A percentile compares a stretch with the other conserved stretches of the same genome.
Evolutionary conservation across 2,329 filamentous ascomycete species (phyloP).

Genomic region (Aspergillus sp.): DNA sequence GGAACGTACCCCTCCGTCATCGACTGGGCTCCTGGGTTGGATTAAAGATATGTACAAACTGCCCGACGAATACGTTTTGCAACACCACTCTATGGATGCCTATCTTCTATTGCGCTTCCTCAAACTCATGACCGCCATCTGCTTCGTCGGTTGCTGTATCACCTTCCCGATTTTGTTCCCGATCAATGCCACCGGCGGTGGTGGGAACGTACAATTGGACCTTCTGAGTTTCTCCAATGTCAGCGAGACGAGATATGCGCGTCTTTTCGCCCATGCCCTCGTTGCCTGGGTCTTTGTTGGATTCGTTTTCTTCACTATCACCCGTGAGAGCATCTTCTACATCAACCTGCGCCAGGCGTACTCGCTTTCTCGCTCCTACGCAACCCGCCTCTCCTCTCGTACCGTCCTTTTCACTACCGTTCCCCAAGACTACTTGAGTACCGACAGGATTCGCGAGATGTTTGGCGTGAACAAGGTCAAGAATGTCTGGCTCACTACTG

Average conservation of each 20-base stretch:
- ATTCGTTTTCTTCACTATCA: slow-evolving; percentile 85
- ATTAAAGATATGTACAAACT: slow-evolving; percentile 64
- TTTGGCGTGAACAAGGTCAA: slow-evolving; percentile 78
- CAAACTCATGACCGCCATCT: slow-evolving; percentile 74
- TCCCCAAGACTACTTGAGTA: slow-evolving; percentile 73
- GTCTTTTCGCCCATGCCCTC: slow-evolving; percentile 79
- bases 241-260: slow-evolving; percentile 52
- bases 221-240: slow-evolving; percentile 79
- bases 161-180: slow-evolving; percentile 90
- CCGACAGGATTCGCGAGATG: slow-evolving; percentile 72
- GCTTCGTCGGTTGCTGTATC: slow-evolving; percentile 77
- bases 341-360: slow-evolving; percentile 93
- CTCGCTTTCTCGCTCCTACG: slow-evolving; percentile 78
- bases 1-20: slow-evolving; percentile 60
- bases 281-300: slow-evolving; percentile 79
- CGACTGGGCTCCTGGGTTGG: slow-evolving; percentile 67
- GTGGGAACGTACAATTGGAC: slow-evolving; percentile 65
- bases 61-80: slow-evolving; percentile 75
- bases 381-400: slow-evolving; percentile 81
- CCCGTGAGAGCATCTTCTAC: slow-evolving; percentile 85
- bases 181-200: slow-evolving; percentile 80
- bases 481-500: slow-evolving; percentile 79
- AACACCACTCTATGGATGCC: slow-evolving; percentile 88
- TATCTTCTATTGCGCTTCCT: slow-evolving; percentile 90
- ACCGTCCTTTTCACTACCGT: slow-evolving; percentile 89